Evolutionary conservation across 2,329 filamentous ascomycete genomes (phyloP), one percentile per base, ranked within the genome.

Genomic region (Diaporthe aspalathi): DNA sequence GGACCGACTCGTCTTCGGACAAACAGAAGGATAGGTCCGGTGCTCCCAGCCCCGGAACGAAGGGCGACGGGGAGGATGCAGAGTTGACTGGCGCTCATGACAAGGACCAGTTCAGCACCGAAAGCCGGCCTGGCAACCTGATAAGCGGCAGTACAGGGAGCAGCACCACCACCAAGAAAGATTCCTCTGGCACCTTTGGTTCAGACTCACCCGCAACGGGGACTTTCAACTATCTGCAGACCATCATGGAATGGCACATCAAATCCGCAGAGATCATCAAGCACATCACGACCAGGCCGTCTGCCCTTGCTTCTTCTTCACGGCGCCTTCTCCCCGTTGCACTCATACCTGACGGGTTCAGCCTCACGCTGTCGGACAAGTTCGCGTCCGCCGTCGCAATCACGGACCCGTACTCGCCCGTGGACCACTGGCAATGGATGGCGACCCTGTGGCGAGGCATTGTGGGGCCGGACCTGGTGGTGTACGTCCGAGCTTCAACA

Each of bases 381-480:
- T 95, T 92, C 79, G 93, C 94, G 1, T 90, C 89, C 68, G 85
- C 87, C 17, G 90, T 95, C 53, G 92, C 93, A 1, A 94, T 97
- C 75, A 84, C 87, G 22, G 94, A 97, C 78, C 86, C 87, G 8
- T 97, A 97, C 80, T 88, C 90, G 20, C 91, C 93, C 0, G 87
- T 93, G n/a, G 94, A 97, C 77, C 95, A 98, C 82, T 98, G 95
- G 94, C 93, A 97, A 80, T 98, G 95, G 95, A 94, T 96, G 85
- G 95, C 95, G 45, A 95, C 93, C 53, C 88, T 98, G 27, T 98
- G 95, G 95, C 91, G 95, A 12, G 94, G 94, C 12, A 92, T 93
- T 68, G 87, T 95, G 1, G 94, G 93, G 0, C 90, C 95, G 0
- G 95, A 98, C 80, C 83, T 95, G 56, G 92, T 92, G 1, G 85